Evolutionary conservation across 2,329 filamentous ascomycete genomes (phyloP).

Genomic region (Epicoccum nigrum): DNA sequence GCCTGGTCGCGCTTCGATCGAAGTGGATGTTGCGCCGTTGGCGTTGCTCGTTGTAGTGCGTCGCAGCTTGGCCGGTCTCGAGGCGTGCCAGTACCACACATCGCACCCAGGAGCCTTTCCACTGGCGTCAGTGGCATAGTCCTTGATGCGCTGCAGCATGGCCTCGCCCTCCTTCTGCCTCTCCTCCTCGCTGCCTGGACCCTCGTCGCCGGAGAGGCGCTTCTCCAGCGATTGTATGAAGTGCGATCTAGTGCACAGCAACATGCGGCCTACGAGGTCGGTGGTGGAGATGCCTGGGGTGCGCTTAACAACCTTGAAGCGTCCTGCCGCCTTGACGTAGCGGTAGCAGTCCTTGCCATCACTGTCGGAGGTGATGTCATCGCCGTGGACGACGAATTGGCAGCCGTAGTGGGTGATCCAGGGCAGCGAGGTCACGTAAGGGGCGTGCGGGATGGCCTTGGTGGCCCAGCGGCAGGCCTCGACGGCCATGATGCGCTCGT

Average conservation of each 20-base stretch:
- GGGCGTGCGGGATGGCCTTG: slow-evolving; percentile 79
- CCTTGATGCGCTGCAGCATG: slow-evolving; percentile 77
- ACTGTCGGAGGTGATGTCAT: slow-evolving; percentile 95
- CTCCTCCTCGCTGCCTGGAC: slow-evolving; percentile 72
- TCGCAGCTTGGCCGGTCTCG: slow-evolving; percentile 50
- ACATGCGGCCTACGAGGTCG: slow-evolving; percentile 96
- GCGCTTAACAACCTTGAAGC: slow-evolving; percentile 96
- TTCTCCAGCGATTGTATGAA: slow-evolving; percentile 83
- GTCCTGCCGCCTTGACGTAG: slow-evolving; percentile 90
- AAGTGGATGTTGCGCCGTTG: slow-evolving; percentile 12
- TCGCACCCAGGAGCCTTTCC: slow-evolving; percentile 79
- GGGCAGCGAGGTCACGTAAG: slow-evolving; percentile 90
- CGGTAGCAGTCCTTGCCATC: slow-evolving; percentile 96
- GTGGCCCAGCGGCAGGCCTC: slow-evolving; percentile 97
- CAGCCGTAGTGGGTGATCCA: slow-evolving; percentile 98
- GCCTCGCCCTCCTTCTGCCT: slow-evolving; percentile 65
- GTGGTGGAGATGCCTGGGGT: slow-evolving; percentile 97
- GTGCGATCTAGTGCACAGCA: slow-evolving; percentile 92
- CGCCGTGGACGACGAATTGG: slow-evolving; percentile 93
- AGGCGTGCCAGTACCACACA: slow-evolving; percentile 81
- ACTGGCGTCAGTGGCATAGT: slow-evolving; percentile 87
- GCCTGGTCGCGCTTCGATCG: slow-evolving; percentile 29
- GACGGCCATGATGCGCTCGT: slow-evolving; percentile 86
- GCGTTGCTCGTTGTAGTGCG: slow-evolving; percentile 40
- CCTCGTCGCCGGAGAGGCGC: slow-evolving; percentile 72